These are phyloP conservation scores for Orbilia javanica DNA, from an alignment of 2,329 filamentous ascomycete genomes.

Conservation along the genomic window DNA sequence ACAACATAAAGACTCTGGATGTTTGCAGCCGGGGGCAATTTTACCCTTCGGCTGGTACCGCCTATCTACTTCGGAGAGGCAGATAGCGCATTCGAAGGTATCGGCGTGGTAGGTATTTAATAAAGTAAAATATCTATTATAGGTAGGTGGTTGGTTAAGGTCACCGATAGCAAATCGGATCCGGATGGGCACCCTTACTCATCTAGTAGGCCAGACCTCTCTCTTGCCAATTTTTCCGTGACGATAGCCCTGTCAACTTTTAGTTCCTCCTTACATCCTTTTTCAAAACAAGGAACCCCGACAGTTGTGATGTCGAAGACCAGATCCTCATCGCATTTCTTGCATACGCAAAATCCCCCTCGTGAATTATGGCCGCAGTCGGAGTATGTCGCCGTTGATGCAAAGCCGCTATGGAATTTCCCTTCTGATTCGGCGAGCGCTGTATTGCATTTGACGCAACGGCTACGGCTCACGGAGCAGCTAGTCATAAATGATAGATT, in stretches of 20 bases:
- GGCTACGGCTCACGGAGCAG: conserved; percentile 26
- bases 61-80: conserved; percentile 45
- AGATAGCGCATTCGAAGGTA: conserved; percentile 47
- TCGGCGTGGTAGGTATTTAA: conserved; percentile 47
- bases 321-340: conserved; percentile 48
- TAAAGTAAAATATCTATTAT: conserved; percentile 45
- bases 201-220: conserved; percentile 31
- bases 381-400: conserved; percentile 27
- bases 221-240: conserved; percentile 35
- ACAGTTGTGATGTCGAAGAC: conserved; percentile 50
- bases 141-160: neutral
- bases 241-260: conserved; percentile 40
- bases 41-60: conserved; percentile 45
- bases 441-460: conserved; percentile 48
- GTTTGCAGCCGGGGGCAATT: conserved; percentile 40
- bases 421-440: conserved; percentile 47
- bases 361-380: conserved; percentile 33
- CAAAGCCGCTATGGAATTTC: conserved; percentile 43
- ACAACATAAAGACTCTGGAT: conserved; percentile 47
- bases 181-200: conserved; percentile 19
- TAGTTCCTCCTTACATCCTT: conserved; percentile 50
- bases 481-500: conserved; percentile 53
- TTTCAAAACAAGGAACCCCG: conserved; percentile 39
- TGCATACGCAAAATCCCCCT: conserved; percentile 44
- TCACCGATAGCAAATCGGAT: neutral